Conservation (phyloP, 106 monocot species). For the Dendrobium chrysotoxum region DNA sequence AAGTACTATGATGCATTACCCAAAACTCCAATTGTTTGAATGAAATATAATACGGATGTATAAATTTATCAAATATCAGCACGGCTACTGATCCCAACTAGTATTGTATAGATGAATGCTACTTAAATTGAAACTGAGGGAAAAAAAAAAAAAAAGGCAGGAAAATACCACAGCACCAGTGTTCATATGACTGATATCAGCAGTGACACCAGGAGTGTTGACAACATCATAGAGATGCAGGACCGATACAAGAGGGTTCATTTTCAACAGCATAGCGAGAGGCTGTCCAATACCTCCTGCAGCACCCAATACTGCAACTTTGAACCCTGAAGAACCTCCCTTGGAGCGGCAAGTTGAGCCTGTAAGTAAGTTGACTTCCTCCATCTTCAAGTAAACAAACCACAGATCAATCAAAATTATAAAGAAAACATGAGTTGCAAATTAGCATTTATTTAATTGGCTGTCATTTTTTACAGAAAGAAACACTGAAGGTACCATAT, state of each 20-base stretch:
- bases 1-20: neutral
- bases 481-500: neutral
- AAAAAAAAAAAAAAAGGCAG: neutral
- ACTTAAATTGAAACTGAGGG: neutral
- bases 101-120: neutral
- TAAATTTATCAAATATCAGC: neutral
- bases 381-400: constrained; percentile 3
- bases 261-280: constrained; percentile 22
- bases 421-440: neutral
- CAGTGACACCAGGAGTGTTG: constrained; percentile 24
- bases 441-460: neutral
- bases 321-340: constrained; percentile 16
- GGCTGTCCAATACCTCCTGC: constrained; percentile 24
- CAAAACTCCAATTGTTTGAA: neutral
- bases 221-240: constrained; percentile 28
- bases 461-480: neutral
- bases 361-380: neutral
- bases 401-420: neutral
- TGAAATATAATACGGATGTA: neutral
- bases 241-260: constrained; percentile 22
- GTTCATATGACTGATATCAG: constrained; percentile 29
- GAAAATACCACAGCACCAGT: constrained; percentile 22
- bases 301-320: constrained; percentile 23
- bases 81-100: neutral
- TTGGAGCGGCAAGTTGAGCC: constrained; percentile 4